Conservation (phyloP, 495 filamentous ascomycete genomes). For the Hypoxylon intermedium region DNA sequence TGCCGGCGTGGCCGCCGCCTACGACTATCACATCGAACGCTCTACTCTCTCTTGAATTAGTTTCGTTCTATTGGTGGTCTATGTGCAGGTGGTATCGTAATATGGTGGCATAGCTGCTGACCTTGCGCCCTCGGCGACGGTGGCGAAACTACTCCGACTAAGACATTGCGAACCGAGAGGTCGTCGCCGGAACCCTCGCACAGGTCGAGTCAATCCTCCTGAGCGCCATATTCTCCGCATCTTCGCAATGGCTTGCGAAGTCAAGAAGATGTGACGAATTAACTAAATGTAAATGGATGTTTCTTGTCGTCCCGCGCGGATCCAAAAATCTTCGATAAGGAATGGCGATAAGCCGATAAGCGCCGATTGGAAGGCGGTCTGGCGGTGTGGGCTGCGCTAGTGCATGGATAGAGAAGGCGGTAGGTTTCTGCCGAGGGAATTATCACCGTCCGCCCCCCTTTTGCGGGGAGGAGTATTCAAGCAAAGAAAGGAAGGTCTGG, state of each 20-base stretch:
- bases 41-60: constrained; percentile 47
- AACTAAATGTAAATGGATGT: no score
- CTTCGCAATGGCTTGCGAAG: neutral
- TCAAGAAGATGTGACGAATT: no score
- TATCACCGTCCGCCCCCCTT: no score
- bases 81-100: neutral
- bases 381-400: no score
- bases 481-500: no score
- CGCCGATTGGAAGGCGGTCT: neutral
- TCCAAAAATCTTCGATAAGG: constrained; percentile 26
- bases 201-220: constrained; percentile 43
- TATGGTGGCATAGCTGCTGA: constrained; percentile 9
- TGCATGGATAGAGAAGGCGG: constrained; percentile 20
- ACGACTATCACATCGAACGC: constrained; percentile 94
- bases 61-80: neutral
- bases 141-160: constrained; percentile 46
- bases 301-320: no score
- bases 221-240: constrained; percentile 50
- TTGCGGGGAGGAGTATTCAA: no score
- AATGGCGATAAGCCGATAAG: constrained; percentile 18
- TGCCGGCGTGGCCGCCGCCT: constrained; percentile 93
- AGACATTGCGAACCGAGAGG: constrained; percentile 12
- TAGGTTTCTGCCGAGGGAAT: constrained; percentile 24
- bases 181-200: constrained; percentile 12
- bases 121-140: constrained; percentile 47